Evolutionary conservation across 257 asterid genomes (phyloP).

Genomic region (Solanum sejunctum): DNA sequence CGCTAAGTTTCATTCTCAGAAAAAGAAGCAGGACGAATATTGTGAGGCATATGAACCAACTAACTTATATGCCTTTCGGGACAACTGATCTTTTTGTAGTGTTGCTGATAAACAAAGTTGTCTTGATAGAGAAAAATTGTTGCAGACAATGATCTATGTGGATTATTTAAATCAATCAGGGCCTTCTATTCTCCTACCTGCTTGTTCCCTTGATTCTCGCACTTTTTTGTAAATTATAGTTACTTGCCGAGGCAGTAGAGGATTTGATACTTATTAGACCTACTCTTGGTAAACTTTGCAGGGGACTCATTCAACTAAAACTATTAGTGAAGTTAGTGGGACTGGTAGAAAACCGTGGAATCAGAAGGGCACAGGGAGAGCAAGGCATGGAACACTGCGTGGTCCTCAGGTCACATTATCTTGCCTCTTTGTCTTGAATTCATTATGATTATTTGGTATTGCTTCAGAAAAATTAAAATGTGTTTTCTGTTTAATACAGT

Average conservation of each 20-base stretch:
- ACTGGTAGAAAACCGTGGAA: constrained; percentile 86
- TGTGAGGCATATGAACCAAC: not conserved
- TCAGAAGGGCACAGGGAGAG: constrained; percentile 92
- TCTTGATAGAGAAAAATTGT: not conserved
- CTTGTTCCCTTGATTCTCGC: not conserved
- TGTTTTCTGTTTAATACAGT: constrained; percentile 30
- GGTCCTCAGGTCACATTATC: constrained; percentile 62
- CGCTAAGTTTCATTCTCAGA: not conserved
- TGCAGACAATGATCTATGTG: not conserved
- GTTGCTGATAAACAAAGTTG: not conserved
- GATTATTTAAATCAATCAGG: not conserved
- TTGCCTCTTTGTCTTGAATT: not conserved
- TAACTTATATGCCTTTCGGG: not conserved
- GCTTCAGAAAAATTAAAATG: not conserved
- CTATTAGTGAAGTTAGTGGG: constrained; percentile 91
- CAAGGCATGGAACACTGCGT: constrained; percentile 80
- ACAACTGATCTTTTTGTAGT: not conserved
- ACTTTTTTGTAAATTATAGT: not conserved
- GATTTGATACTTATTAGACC: not conserved
- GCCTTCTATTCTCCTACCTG: not conserved
- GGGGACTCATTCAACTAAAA: constrained; percentile 97
- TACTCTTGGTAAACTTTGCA: constrained; percentile 4
- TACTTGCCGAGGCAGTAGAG: not conserved
- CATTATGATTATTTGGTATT: not conserved
- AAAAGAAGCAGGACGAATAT: not conserved